Evolutionary conservation across 257 asterid genomes (phyloP), one percentile per base, ranked within the genome.

Genomic region (Fraxinus cuspidata): DNA sequence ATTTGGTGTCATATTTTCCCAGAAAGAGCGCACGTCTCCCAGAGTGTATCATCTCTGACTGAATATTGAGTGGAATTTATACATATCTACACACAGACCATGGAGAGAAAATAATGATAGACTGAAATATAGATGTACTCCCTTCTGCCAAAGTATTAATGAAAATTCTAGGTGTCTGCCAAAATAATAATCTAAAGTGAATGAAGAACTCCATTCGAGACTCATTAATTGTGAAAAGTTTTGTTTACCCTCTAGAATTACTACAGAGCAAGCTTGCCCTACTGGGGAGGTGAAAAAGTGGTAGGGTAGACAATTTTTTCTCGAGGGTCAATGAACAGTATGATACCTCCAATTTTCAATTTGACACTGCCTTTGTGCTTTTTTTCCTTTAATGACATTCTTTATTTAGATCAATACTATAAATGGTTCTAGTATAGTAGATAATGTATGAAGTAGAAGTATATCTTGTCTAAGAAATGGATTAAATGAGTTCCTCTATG

Each of bases 1-100:
- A 53, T 74, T 37, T 77, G 19, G 69, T 70, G 74, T 47, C 78
- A 76, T 81, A 28, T 63, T 23, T 71, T 68, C 7, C 60, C 34
- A 9, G 65, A 13, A 27, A 58, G 23, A 77, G 27, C 42, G 56
- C 12, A n/a, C 15, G 66, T 21, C 66, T 58, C 66, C 66, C 66
- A 21, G 66, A 23, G 66, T 58, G 12, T 63, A 10, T 12, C 69
- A 63, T 63, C 35, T 25, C 34, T 25, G 69, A 63, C 69, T 63
- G 29, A 21, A 60, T 25, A 63, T 63, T 63, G 69, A 25, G 18
- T 27, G 19, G 32, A 25, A 27, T 27, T 10, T 31, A 23, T 27
- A 63, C 9, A 25, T 63, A 5, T 3, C 0, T 25, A 56, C 27
- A 56, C 65, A 56, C 0, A 47, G 58, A 15, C 7, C 21, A 47